A percentile compares a stretch with the other conserved stretches of the same genome.
Evolutionary conservation across 2,329 filamentous ascomycete species (phyloP).

Genomic region (Diaporthe caulivora): DNA sequence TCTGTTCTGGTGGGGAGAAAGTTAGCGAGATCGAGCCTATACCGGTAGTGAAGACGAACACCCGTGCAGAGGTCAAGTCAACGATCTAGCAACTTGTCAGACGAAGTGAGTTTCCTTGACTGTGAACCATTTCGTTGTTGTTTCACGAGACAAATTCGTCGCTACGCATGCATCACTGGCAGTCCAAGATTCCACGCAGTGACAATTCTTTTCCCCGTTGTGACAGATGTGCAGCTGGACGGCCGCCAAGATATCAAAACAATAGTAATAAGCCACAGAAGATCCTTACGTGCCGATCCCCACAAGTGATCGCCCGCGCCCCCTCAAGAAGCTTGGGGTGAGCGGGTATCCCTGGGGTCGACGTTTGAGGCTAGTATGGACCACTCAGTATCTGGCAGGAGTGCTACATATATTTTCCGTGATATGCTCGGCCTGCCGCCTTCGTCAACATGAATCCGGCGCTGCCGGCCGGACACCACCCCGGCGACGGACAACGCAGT

Average conservation of each 20-base stretch:
- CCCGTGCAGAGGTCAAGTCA: not conserved
- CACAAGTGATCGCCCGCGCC: conserved; percentile 1
- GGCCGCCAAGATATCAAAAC: not conserved
- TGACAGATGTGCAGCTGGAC: not conserved
- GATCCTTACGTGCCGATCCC: not conserved
- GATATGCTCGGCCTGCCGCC: conserved; percentile 38
- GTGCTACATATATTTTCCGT: not conserved
- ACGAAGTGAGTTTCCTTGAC: not conserved
- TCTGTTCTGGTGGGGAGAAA: not conserved
- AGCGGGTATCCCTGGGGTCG: conserved; percentile 7
- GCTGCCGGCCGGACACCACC: conserved; percentile 4
- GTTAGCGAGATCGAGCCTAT: not conserved
- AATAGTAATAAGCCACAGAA: conserved; percentile 1
- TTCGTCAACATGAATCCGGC: not conserved
- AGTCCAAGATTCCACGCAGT: not conserved
- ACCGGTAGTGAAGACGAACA: not conserved
- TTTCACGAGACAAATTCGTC: no score
- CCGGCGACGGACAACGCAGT: not conserved
- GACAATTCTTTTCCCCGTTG: not conserved
- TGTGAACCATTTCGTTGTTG: not conserved
- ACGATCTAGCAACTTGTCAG: not conserved
- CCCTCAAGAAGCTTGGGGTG: not conserved
- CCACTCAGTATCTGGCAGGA: not conserved
- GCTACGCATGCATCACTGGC: not conserved
- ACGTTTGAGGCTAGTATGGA: conserved; percentile 20